Conservation (phyloP, 371 early-diverging fungal genomes). For the Lichtheimia ornata region DNA sequence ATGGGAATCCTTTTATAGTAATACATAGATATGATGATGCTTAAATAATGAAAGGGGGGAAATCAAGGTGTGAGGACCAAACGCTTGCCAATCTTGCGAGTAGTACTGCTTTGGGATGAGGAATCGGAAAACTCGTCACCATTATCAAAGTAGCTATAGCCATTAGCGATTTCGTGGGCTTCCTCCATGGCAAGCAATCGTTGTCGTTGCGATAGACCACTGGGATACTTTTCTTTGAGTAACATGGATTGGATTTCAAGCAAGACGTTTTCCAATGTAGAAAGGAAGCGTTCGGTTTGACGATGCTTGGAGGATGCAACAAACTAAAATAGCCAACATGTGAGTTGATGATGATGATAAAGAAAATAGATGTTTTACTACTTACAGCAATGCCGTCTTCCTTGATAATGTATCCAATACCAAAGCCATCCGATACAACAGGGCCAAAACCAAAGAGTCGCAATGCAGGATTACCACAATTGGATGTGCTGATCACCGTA, state of each 20-base stretch:
- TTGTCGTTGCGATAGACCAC: constrained; percentile 46
- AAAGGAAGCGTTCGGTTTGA: constrained; percentile 53
- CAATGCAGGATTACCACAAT: constrained; percentile 84
- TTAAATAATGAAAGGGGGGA: not conserved
- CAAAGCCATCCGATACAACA: constrained; percentile 90
- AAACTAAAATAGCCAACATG: constrained; percentile 23
- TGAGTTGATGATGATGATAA: too few relatives aligned
- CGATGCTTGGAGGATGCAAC: constrained; percentile 61
- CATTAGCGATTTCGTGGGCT: constrained; percentile 30
- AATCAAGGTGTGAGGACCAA: constrained; percentile 22
- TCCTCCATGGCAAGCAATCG: constrained; percentile 45
- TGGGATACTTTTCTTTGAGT: constrained; percentile 48
- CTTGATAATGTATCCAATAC: constrained; percentile 89
- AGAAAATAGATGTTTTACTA: too few relatives aligned
- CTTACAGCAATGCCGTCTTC: constrained; percentile 52
- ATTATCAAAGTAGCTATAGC: constrained; percentile 59
- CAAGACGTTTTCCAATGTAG: constrained; percentile 45
- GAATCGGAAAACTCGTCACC: constrained; percentile 28
- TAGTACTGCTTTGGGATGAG: constrained; percentile 11
- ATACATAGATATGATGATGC: too few relatives aligned
- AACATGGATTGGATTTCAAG: constrained; percentile 45
- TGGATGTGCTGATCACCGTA: constrained; percentile 85
- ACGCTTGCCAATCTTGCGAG: constrained; percentile 43
- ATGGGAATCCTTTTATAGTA: too few relatives aligned
- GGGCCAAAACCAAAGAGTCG: constrained; percentile 92